Base-by-base conservation (phyloP, 2,329 filamentous ascomycete species). In the Trichoderma breve region DNA sequence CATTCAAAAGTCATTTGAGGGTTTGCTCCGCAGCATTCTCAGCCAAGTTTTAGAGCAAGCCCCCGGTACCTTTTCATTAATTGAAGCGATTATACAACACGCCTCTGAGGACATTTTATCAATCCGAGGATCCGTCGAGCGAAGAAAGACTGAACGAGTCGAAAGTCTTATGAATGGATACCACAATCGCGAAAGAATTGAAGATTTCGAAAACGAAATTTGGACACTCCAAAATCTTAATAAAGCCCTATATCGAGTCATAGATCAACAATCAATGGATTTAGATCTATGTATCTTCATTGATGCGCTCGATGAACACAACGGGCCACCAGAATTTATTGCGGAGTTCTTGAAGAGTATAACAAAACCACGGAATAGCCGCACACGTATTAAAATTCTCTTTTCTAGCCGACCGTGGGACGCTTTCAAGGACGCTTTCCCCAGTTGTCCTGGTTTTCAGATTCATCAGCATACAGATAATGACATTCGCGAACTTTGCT, bases 341-440 rank as follows among this genome's bases (percentile, higher is more conserved):
- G 28, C 30, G 0, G 34, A 53, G 4, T 71, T 71, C 8, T 9
- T 71, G 0, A 36, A 51, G 15, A 32, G 32, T 0, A 30, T 71
- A 4, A 4, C 6, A 7, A 11, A 8, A 5, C 39, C 3, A 4
- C 15, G 18, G 9, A 21, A 9, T 0, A 62, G 39, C n/a, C 36
- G 11, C 2, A 71, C 70, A 2, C 36, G 70, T 8, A 2, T 67
- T 12, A 71, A 71, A 3, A 55, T 71, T 9, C 55, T 71, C 0
- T 71, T 71, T 5, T 71, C 70, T 0, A 67, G 70, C 14, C 62
- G 70, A 14, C 70, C 62, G 0, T 71, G 70, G 70, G 36, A 66
- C 14, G 4, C 11, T 0, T 71, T 71, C 12, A 53, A 8, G 6
- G 36, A 67, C 0, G 63, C 39, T 0, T 71, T 71, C 7, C 18